A percentile compares a stretch with the other conserved stretches of the same genome.
phyloP scores from a whole-genome alignment of 345 rosid species.

The Euclidium syriacum region DNA sequence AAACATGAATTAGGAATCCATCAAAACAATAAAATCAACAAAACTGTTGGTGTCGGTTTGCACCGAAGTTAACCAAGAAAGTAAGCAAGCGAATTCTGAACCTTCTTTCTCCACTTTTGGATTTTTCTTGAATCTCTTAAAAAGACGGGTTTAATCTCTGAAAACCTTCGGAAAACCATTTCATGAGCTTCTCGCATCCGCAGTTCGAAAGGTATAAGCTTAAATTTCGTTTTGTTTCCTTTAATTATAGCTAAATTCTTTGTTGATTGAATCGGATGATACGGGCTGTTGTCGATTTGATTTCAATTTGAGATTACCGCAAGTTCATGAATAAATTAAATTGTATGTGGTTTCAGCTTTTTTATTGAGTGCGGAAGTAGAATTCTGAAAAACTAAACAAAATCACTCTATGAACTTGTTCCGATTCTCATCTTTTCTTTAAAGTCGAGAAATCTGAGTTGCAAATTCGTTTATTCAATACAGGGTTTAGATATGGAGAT shows the following conservation, averaged over 20 bases:
- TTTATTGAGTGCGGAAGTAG: no score
- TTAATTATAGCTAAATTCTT: not conserved
- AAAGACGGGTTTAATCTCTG: not conserved
- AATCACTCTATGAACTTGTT: not conserved
- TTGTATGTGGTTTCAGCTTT: not conserved
- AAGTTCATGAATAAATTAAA: not conserved
- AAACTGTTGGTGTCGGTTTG: constrained; percentile 25
- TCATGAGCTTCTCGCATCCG: constrained; percentile 18
- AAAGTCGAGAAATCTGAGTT: not conserved
- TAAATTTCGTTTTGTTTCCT: not conserved
- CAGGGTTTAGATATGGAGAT: constrained; percentile 61
- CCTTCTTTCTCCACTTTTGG: constrained; percentile 12
- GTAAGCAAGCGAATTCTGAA: constrained; percentile 21
- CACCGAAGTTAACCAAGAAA: constrained; percentile 16
- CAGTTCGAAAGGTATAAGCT: constrained; percentile 13
- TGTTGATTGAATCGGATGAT: not conserved
- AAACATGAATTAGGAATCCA: not conserved
- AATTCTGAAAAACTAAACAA: not conserved
- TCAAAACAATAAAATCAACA: not conserved
- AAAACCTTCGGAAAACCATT: not conserved
- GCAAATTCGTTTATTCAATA: not conserved
- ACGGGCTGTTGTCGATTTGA: not conserved
- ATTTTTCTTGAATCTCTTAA: not conserved
- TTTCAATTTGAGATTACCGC: not conserved
- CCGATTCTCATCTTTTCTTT: not conserved